Conservation (phyloP, 345 rosid genomes). For the Gossypium herbaceum region DNA sequence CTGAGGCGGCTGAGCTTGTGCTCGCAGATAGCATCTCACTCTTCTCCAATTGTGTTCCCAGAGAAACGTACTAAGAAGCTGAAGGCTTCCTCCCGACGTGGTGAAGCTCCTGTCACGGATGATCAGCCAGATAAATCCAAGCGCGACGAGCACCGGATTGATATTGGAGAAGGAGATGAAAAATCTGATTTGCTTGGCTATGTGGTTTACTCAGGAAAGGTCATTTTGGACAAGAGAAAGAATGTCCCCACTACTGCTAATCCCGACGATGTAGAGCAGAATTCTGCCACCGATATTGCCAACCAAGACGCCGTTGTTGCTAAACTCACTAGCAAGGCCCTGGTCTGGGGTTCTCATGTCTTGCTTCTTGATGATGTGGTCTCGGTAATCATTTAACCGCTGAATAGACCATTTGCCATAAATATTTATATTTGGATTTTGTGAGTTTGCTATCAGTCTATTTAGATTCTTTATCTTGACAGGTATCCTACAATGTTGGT, state of each 20-base stretch:
- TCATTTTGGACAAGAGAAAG: slow-evolving; percentile 60
- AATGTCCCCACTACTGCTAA: slow-evolving; percentile 29
- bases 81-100: slow-evolving; percentile 49
- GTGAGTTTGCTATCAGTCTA: slow-evolving; percentile 1
- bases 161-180: slow-evolving; percentile 81
- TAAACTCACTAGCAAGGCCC: slow-evolving; percentile 78
- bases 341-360: slow-evolving; percentile 81
- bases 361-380: slow-evolving; percentile 68
- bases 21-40: slow-evolving; percentile 59
- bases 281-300: slow-evolving; percentile 36
- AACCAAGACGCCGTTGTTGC: slow-evolving; percentile 63
- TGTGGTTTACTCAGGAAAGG: slow-evolving; percentile 71
- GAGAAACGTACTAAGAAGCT: slow-evolving; percentile 80
- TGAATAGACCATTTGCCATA: not conserved
- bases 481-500: slow-evolving; percentile 85
- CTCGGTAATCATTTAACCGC: slow-evolving; percentile 47
- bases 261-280: slow-evolving; percentile 36
- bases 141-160: slow-evolving; percentile 65
- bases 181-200: slow-evolving; percentile 82
- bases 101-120: slow-evolving; percentile 22
- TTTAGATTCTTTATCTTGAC: slow-evolving; percentile 19
- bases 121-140: slow-evolving; percentile 45
- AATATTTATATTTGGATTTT: slow-evolving; percentile 13
- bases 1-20: slow-evolving; percentile 79
- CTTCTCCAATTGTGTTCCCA: slow-evolving; percentile 83